A percentile compares a stretch with the other conserved stretches of the same genome.
Conservation (phyloP, 208 protist species). For the Wallacemonas rigidus region DNA sequence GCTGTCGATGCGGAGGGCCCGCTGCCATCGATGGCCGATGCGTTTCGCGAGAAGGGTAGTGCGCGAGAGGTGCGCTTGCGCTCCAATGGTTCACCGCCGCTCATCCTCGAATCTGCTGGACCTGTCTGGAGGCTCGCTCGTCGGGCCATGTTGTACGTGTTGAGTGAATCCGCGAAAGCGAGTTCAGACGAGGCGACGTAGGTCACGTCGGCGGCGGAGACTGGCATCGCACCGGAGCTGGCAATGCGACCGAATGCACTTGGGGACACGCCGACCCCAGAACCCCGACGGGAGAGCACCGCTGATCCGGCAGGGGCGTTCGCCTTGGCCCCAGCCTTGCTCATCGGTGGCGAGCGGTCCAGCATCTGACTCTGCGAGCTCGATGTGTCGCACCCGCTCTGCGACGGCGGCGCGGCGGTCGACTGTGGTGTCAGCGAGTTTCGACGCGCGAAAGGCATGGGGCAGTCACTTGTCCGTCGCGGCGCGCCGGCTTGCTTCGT, state of each 20-base stretch:
- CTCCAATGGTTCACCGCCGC: conserved; percentile 1
- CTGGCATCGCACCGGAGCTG: conserved; percentile 47
- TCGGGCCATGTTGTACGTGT: conserved; percentile 56
- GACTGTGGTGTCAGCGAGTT: conserved; percentile 1
- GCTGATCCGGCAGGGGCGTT: conserved; percentile 7
- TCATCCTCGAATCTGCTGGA: neutral
- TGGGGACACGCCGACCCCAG: conserved; percentile 5
- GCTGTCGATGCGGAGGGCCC: neutral
- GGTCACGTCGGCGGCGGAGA: conserved; percentile 51
- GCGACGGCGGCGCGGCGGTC: neutral
- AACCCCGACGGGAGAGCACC: conserved; percentile 2
- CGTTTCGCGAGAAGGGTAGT: conserved; percentile 12
- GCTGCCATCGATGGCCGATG: neutral
- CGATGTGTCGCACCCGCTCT: neutral
- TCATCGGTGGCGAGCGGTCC: conserved; percentile 1
- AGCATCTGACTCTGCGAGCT: neutral
- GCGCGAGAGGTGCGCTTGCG: conserved; percentile 13
- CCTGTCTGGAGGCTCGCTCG: conserved; percentile 30
- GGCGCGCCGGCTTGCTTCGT: neutral
- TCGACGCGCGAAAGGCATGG: neutral
- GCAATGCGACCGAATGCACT: conserved; percentile 33
- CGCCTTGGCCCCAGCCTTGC: neutral
- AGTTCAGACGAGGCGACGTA: conserved; percentile 60
- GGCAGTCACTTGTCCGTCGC: neutral
- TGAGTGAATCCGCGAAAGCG: conserved; percentile 42